Conservation (phyloP, 345 rosid genomes). For the Rhodamnia argentea region DNA sequence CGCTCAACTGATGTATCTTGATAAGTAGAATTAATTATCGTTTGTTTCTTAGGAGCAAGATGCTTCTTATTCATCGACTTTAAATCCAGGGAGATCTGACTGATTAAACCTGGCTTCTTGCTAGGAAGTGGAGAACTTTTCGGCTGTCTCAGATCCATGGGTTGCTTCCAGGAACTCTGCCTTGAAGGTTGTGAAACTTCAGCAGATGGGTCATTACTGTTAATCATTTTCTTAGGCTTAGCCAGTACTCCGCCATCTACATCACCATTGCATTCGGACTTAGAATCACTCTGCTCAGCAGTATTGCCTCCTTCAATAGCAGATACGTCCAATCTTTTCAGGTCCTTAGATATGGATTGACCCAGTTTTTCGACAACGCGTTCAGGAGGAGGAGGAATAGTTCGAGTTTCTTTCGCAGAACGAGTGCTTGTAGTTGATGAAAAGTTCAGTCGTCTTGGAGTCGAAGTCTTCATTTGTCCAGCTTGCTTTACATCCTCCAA, state of each 20-base stretch:
- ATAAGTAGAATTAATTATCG: slow-evolving; percentile 28
- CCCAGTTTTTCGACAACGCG: slow-evolving; percentile 42
- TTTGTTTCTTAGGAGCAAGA: slow-evolving; percentile 49
- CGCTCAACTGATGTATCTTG: slow-evolving; percentile 99
- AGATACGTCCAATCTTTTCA: slow-evolving; percentile 44
- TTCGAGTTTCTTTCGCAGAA: slow-evolving; percentile 64
- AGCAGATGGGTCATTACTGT: slow-evolving; percentile 40
- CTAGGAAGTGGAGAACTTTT: slow-evolving; percentile 44
- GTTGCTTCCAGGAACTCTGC: slow-evolving; percentile 82
- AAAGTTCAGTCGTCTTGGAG: slow-evolving; percentile 67
- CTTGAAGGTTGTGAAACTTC: slow-evolving; percentile 42
- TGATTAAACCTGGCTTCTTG: slow-evolving; percentile 36
- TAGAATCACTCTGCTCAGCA: slow-evolving; percentile 41
- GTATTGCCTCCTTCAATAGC: slow-evolving; percentile 38
- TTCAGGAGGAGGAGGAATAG: slow-evolving; percentile 33
- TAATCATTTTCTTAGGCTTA: slow-evolving; percentile 54
- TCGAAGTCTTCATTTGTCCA: slow-evolving; percentile 54
- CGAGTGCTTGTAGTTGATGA: slow-evolving; percentile 53
- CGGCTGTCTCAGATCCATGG: slow-evolving; percentile 39
- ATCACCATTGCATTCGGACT: slow-evolving; percentile 64
- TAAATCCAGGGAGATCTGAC: slow-evolving; percentile 58
- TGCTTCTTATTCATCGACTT: slow-evolving; percentile 68
- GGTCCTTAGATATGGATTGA: slow-evolving; percentile 38
- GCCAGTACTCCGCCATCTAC: slow-evolving; percentile 27
- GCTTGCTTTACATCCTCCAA: slow-evolving; percentile 96